These are phyloP conservation scores for Cymodocea nodosa DNA, from an alignment of 116 monocot genomes.

Conservation along the genomic window DNA sequence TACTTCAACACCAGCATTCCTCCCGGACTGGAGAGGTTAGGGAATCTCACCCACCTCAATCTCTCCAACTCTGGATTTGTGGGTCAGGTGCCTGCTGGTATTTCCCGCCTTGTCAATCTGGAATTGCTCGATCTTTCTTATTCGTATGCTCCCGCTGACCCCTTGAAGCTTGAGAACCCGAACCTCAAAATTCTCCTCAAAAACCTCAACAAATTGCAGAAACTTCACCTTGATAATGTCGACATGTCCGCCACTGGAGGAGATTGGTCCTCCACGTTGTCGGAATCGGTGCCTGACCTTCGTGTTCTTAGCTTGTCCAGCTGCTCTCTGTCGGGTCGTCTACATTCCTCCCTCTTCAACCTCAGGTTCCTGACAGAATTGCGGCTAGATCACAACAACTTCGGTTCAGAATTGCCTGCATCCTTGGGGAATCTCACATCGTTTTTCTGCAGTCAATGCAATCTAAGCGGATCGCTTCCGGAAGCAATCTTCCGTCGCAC, in stretches of 20 bases:
- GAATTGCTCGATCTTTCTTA: conserved; percentile 43
- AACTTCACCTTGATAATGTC: conserved; percentile 44
- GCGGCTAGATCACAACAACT: conserved; percentile 29
- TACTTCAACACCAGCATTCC: background rate
- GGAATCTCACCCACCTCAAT: conserved; percentile 30
- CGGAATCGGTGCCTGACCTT: conserved; percentile 20
- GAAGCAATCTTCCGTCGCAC: conserved; percentile 25
- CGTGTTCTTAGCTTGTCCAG: conserved; percentile 30
- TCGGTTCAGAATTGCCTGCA: conserved; percentile 28
- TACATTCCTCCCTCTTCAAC: conserved; percentile 21
- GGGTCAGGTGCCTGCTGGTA: conserved; percentile 20
- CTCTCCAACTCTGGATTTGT: conserved; percentile 32
- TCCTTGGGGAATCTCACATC: conserved; percentile 41
- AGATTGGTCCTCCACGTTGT: conserved; percentile 31
- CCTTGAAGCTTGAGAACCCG: conserved; percentile 12
- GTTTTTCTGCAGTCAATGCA: conserved; percentile 19
- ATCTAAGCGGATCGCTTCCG: conserved; percentile 32
- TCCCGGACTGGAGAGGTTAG: conserved; percentile 3
- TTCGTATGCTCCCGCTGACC: background rate
- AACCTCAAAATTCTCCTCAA: conserved; percentile 18
- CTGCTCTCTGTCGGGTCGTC: conserved; percentile 39
- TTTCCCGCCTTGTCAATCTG: conserved; percentile 25
- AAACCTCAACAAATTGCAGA: conserved; percentile 23
- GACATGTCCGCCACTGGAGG: conserved; percentile 28
- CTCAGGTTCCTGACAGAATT: conserved; percentile 25